Evolutionary conservation across 2,329 filamentous ascomycete species (phyloP), one percentile per base, ranked within the genome.

Genomic region (Aspergillus carbonarius): DNA sequence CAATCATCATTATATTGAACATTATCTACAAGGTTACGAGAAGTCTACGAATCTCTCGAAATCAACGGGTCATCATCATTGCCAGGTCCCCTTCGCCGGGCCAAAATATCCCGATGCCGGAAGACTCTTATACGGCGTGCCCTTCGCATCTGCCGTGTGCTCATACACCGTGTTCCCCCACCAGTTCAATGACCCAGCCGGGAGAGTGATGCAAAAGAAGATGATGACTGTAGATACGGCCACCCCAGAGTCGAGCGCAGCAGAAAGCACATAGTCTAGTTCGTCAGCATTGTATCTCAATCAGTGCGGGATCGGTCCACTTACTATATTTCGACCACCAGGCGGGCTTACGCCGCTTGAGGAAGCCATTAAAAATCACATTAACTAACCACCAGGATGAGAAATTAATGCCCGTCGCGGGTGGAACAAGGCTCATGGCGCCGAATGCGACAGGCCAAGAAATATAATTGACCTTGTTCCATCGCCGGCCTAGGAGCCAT

Each of bases 371-470:
- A 63, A 81, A 81, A 27, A 80, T 69, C 15, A 77, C 64, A 60
- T 80, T 80, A 44, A 81, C 76, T 25, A 78, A 72, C 71, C 78
- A 80, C 88, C 88, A 91, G 63, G 86, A 86, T 23, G 88, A 84
- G 68, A 90, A 91, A 60, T 84, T 90, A 66, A 88, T 85, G 0
- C 86, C 84, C 0, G 86, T 89, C 0, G 88, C 88, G 0, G 88
- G 88, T 7, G 88, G 88, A 2, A 91, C 80, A 64, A 81, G 77
- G 50, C 84, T 83, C 17, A 85, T 83, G 20, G 86, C 87, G 46
- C 87, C 87, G 65, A 88, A 89, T 57, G 91, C 82, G 32, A 90
- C 81, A 0, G 88, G 88, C 62, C 84, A 84, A 68, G 84, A 88
- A 60, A 91, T 75, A 69, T 89, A 91, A 60, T 87, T 84, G 73